Evolutionary conservation across 2,329 filamentous ascomycete genomes (phyloP).

Genomic region (Plenodomus tracheiphilus): DNA sequence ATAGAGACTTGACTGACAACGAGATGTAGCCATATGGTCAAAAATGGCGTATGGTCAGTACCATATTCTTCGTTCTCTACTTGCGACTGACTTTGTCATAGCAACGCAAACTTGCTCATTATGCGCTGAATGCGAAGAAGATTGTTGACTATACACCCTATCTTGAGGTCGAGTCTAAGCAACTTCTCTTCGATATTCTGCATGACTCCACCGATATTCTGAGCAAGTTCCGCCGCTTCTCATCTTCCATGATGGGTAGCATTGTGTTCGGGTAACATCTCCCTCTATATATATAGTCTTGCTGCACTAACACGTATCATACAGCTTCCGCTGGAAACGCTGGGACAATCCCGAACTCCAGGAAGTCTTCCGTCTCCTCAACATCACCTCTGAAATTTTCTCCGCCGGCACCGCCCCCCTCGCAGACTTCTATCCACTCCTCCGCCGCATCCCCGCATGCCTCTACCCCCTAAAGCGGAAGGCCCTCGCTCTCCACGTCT

Average conservation of each 20-base stretch:
- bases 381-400: conserved; percentile 49
- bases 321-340: conserved; percentile 44
- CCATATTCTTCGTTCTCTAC: neutral
- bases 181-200: conserved; percentile 56
- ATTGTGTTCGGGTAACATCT: conserved; percentile 52
- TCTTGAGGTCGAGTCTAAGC: conserved; percentile 58
- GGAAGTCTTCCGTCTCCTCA: conserved; percentile 44
- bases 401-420: conserved; percentile 48
- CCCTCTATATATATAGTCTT: neutral
- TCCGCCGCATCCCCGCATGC: conserved; percentile 41
- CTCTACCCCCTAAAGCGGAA: conserved; percentile 36
- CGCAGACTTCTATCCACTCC: conserved; percentile 50
- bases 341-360: conserved; percentile 49
- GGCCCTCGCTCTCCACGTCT: conserved; percentile 48
- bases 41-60: neutral
- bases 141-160: conserved; percentile 47
- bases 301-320: neutral
- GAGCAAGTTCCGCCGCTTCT: conserved; percentile 52
- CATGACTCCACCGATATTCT: conserved; percentile 47
- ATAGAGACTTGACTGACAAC: neutral
- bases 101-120: conserved; percentile 11
- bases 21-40: neutral
- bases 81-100: neutral
- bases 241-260: conserved; percentile 52
- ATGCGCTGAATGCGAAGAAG: conserved; percentile 12